These are phyloP conservation scores for Myxozyma udenii DNA, from an alignment of 805 yeast genomes.

Conservation along the genomic window DNA sequence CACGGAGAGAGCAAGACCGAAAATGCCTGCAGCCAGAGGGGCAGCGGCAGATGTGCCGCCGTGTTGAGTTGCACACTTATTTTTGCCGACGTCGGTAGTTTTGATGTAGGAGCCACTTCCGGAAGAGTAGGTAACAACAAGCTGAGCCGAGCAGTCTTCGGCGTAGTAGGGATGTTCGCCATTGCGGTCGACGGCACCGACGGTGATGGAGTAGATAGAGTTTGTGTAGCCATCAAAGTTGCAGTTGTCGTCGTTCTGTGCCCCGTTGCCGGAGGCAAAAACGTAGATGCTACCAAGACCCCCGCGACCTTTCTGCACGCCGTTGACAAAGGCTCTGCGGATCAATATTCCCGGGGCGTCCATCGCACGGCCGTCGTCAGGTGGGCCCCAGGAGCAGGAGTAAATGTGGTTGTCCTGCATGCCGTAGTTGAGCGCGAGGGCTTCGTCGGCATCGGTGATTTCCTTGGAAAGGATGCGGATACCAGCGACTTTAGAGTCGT, in stretches of 20 bases:
- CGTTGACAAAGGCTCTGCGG: slow-evolving; percentile 76
- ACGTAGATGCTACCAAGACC: slow-evolving; percentile 86
- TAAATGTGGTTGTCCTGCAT: slow-evolving; percentile 85
- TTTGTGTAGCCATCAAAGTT: slow-evolving; percentile 97
- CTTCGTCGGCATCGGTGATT: slow-evolving; percentile 84
- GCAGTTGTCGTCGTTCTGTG: slow-evolving; percentile 76
- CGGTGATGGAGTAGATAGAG: slow-evolving; percentile 89
- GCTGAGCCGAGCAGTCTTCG: slow-evolving; percentile 90
- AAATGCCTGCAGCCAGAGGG: slow-evolving; percentile 95
- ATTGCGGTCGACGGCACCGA: slow-evolving; percentile 84
- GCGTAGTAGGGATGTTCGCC: slow-evolving; percentile 87
- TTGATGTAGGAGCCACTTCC: slow-evolving; percentile 87
- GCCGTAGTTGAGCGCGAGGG: slow-evolving; percentile 77
- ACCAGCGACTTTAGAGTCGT: slow-evolving; percentile 79
- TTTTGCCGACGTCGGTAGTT: slow-evolving; percentile 56
- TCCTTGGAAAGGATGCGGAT: slow-evolving; percentile 80
- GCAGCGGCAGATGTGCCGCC: slow-evolving; percentile 99
- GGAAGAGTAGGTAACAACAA: slow-evolving; percentile 89
- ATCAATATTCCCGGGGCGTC: slow-evolving; percentile 81
- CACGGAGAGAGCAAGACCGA: slow-evolving; percentile 73
- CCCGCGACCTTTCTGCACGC: slow-evolving; percentile 74
- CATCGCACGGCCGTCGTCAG: slow-evolving; percentile 84
- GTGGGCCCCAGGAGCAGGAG: slow-evolving; percentile 98
- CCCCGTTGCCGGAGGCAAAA: slow-evolving; percentile 97
- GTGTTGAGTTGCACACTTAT: slow-evolving; percentile 72